Evolutionary conservation across 495 filamentous ascomycete species (phyloP).

Genomic region (Penicillium paradoxum): DNA sequence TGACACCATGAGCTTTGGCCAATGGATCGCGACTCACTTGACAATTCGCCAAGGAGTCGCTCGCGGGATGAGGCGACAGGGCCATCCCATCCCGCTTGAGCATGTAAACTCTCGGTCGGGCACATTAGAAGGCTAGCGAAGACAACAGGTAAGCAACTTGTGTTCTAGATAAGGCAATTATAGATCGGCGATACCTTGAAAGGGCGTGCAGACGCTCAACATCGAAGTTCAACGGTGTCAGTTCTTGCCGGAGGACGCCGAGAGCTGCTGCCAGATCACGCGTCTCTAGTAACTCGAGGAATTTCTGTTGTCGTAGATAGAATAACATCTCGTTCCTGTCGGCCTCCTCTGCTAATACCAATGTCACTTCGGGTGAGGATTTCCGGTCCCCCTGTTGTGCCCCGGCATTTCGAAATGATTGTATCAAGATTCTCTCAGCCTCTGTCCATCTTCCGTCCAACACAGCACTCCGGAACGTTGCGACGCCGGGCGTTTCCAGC

Average conservation of each 20-base stretch:
- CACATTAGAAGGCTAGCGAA: constrained; percentile 76
- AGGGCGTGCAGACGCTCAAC: constrained; percentile 70
- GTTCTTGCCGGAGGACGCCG: constrained; percentile 74
- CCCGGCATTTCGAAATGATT: constrained; percentile 31
- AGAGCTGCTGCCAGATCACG: constrained; percentile 69
- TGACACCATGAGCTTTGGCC: background rate
- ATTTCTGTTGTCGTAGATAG: constrained; percentile 88
- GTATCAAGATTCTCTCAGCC: constrained; percentile 77
- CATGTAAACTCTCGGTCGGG: constrained; percentile 69
- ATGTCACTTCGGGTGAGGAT: constrained; percentile 23
- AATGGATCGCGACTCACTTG: constrained; percentile 55
- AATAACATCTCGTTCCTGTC: constrained; percentile 65
- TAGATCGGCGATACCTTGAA: constrained; percentile 56
- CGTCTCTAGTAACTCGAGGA: constrained; percentile 80
- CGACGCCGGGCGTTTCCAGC: constrained; percentile 79
- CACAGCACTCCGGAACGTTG: constrained; percentile 77
- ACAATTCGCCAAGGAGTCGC: constrained; percentile 71
- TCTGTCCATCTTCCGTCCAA: constrained; percentile 76
- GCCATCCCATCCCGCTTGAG: constrained; percentile 85
- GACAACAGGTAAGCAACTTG: constrained; percentile 3
- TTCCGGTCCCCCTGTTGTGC: constrained; percentile 18
- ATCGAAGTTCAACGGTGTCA: constrained; percentile 83
- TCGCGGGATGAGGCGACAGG: constrained; percentile 72
- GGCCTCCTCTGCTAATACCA: constrained; percentile 53
- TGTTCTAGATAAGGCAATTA: background rate